Evolutionary conservation across 345 rosid genomes (phyloP).

Genomic region (Melaleuca quinquenervia): DNA sequence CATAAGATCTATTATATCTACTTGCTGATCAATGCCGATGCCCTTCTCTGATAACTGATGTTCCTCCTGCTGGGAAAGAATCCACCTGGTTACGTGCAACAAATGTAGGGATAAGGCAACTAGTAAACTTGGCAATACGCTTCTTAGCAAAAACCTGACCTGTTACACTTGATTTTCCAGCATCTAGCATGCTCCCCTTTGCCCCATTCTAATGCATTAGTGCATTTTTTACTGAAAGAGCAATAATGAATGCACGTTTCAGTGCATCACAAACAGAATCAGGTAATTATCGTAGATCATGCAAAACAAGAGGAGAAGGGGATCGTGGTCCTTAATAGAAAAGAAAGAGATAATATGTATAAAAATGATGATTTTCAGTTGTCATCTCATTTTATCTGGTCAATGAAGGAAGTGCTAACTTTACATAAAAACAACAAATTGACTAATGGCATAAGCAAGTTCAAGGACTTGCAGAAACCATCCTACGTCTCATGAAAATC

Average conservation of each 20-base stretch:
- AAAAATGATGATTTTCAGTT: not conserved
- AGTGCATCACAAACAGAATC: not conserved
- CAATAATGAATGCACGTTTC: not conserved
- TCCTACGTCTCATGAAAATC: not conserved
- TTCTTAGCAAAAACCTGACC: not conserved
- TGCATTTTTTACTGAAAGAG: not conserved
- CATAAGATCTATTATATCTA: not conserved
- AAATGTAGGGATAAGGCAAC: not conserved
- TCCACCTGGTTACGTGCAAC: too few relatives aligned
- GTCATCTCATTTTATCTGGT: not conserved
- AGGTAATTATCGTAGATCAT: not conserved
- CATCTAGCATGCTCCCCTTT: not conserved
- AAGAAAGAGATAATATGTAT: not conserved
- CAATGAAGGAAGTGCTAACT: not conserved
- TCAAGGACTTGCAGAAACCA: not conserved
- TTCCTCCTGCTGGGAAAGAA: too few relatives aligned
- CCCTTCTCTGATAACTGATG: too few relatives aligned
- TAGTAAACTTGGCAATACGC: not conserved
- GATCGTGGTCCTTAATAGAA: not conserved
- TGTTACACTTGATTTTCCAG: not conserved
- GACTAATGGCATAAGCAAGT: not conserved
- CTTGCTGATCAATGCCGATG: not conserved
- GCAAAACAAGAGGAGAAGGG: not conserved
- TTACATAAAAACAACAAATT: not conserved
- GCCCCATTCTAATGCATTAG: not conserved